Evolutionary conservation across 768 basidiomycete genomes (phyloP).

Genomic region (Lactarius trivialis): DNA sequence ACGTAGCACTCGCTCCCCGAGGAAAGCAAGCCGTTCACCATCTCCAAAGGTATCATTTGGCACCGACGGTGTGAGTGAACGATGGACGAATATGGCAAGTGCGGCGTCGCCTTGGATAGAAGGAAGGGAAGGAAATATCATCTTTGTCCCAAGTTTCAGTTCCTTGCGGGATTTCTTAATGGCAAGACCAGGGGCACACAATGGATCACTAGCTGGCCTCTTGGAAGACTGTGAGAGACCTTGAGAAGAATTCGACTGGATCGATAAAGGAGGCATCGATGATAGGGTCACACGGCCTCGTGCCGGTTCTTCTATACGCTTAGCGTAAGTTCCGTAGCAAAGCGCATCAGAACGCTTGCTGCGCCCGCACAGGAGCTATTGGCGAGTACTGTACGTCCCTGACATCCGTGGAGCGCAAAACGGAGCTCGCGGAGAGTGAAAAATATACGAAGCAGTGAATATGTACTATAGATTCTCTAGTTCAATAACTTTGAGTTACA

Average conservation of each 20-base stretch:
- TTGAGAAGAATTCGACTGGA: background rate
- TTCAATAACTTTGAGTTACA: background rate
- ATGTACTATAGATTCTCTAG: background rate
- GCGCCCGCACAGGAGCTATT: background rate
- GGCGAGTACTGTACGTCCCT: background rate
- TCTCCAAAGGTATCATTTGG: slow-evolving; percentile 40
- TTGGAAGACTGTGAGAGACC: slow-evolving; percentile 1
- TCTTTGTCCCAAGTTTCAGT: background rate
- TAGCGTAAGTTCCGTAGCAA: slow-evolving; percentile 5
- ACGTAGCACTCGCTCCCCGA: slow-evolving; percentile 46
- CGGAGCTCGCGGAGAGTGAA: slow-evolving; percentile 4
- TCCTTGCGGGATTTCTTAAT: slow-evolving; percentile 1
- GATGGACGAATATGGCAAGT: slow-evolving; percentile 66
- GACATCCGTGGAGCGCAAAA: background rate
- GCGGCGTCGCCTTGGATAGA: slow-evolving; percentile 21
- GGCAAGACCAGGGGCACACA: background rate
- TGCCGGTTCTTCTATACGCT: slow-evolving; percentile 2
- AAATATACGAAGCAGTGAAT: background rate
- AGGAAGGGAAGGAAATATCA: slow-evolving; percentile 12
- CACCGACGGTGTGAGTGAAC: slow-evolving; percentile 43
- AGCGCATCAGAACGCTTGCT: background rate
- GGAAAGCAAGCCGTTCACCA: slow-evolving; percentile 48
- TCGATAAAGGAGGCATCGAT: slow-evolving; percentile 10
- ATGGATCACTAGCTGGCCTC: background rate
- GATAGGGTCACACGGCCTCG: slow-evolving; percentile 13